Evolutionary conservation across 257 asterid species (phyloP).

Genomic region (Solanum rostratum): DNA sequence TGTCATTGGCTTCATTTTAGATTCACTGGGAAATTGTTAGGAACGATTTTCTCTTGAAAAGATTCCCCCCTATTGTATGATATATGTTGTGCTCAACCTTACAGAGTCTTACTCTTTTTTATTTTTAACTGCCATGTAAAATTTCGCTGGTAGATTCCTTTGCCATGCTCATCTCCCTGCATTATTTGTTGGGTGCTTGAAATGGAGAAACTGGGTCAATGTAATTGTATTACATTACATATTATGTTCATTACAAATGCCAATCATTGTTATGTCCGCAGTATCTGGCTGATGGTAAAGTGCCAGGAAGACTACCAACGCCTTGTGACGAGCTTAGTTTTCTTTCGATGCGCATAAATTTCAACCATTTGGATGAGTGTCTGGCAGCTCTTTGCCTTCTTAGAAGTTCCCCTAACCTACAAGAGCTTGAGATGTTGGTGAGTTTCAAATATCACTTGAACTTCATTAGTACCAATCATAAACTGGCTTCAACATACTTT

Average conservation of each 20-base stretch:
- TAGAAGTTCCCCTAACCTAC: slow-evolving; percentile 84
- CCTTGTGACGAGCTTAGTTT: slow-evolving; percentile 69
- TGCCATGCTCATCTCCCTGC: not conserved
- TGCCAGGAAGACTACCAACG: slow-evolving; percentile 56
- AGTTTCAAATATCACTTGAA: slow-evolving; percentile 14
- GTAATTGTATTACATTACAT: not conserved
- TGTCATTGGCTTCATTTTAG: not conserved
- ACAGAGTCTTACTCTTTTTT: not conserved
- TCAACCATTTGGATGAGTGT: slow-evolving; percentile 57
- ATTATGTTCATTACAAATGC: not conserved
- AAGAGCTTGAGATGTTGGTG: slow-evolving; percentile 87
- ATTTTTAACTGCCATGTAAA: not conserved
- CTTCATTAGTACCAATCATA: not conserved
- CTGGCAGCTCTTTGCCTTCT: slow-evolving; percentile 79
- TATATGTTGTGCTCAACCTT: not conserved
- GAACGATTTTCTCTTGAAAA: not conserved
- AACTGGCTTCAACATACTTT: not conserved
- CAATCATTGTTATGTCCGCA: slow-evolving; percentile 7
- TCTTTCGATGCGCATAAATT: slow-evolving; percentile 70
- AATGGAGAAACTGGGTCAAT: not conserved
- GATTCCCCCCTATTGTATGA: not conserved
- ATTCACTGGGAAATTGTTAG: not conserved
- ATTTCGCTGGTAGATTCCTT: not conserved
- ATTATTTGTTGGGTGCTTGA: not conserved
- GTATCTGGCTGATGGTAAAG: slow-evolving; percentile 84